phyloP scores from a whole-genome alignment of 768 basidiomycete genomes.

The Tephrocybe sp. region DNA sequence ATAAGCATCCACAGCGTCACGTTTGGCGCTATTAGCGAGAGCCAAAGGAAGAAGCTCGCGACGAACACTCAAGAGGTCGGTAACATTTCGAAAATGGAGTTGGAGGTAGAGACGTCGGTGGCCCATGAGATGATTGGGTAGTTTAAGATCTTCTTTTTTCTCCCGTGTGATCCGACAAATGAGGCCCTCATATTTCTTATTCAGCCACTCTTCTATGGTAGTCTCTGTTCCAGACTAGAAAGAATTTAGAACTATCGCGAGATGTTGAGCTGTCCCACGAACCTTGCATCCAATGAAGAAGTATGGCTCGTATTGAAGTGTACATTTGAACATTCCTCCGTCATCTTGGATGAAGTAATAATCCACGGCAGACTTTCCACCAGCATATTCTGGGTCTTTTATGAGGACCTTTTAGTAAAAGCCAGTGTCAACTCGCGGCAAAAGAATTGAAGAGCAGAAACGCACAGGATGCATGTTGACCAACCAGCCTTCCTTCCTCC shows the following conservation, averaged over 20 bases:
- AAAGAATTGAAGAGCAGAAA: neutral
- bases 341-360: constrained; percentile 98
- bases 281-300: constrained; percentile 94
- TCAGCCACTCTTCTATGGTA: constrained; percentile 91
- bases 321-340: constrained; percentile 94
- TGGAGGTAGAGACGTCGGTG: constrained; percentile 87
- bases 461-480: constrained; percentile 98
- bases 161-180: constrained; percentile 77
- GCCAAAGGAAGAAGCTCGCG: constrained; percentile 90
- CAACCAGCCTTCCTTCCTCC: constrained; percentile 84
- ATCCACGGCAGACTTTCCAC: constrained; percentile 89
- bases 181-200: constrained; percentile 89
- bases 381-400: constrained; percentile 81
- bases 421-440: neutral
- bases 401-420: constrained; percentile 63
- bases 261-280: constrained; percentile 18
- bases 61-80: constrained; percentile 84
- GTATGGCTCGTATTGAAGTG: constrained; percentile 91
- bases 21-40: constrained; percentile 85
- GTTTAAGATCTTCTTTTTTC: constrained; percentile 89
- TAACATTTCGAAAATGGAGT: constrained; percentile 90
- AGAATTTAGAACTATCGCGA: neutral
- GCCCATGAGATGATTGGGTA: constrained; percentile 98
- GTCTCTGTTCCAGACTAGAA: constrained; percentile 80
- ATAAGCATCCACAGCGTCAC: constrained; percentile 95